Evolutionary conservation across 305 asterid species (phyloP).

Genomic region (Nicotiana rustica): DNA sequence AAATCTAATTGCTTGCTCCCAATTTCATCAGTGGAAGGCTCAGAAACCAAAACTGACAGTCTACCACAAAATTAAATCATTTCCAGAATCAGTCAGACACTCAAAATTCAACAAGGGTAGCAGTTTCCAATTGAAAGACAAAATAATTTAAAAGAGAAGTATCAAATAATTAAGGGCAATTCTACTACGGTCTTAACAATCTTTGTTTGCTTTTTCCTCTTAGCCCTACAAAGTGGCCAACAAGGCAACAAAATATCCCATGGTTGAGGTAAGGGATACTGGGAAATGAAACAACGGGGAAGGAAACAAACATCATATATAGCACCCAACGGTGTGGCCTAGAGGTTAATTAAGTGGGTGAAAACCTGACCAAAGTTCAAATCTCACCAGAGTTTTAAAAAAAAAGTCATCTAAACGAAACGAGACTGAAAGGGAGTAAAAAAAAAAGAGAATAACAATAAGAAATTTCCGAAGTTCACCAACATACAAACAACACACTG

Average conservation of each 20-base stretch:
- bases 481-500: background rate
- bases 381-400: no score
- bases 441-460: background rate
- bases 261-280: background rate
- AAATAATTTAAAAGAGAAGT: background rate
- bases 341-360: no score
- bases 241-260: background rate
- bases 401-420: background rate
- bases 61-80: conserved; percentile 50
- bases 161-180: background rate
- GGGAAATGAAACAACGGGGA: background rate
- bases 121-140: conserved; percentile 29
- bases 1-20: conserved; percentile 59
- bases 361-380: no score
- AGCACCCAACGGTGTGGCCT: no score
- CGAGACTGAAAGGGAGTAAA: background rate
- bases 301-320: background rate
- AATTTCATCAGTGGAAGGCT: conserved; percentile 64
- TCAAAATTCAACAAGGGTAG: background rate
- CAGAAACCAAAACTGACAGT: conserved; percentile 60
- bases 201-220: background rate
- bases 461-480: background rate
- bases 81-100: background rate
- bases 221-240: background rate
- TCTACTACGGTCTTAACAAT: background rate